Percentiles rank a stretch among this genome's conserved stretches.
Evolutionary conservation across 176 grass and related monocot genomes (phyloP).

Genomic region (Puccinellia tenuiflora): DNA sequence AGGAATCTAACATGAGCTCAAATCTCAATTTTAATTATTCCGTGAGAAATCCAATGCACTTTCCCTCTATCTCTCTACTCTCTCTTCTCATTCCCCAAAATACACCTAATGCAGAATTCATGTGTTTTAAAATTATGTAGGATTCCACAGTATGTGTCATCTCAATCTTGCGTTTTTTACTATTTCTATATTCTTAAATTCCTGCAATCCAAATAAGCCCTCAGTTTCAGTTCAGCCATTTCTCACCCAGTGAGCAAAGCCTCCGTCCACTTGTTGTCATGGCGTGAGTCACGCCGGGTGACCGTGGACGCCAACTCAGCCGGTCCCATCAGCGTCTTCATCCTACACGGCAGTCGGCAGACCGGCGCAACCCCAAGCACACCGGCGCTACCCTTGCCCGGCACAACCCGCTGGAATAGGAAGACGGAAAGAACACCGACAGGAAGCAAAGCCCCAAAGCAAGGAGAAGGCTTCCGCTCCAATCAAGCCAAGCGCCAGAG

Average conservation of each 20-base stretch:
- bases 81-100: no score
- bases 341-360: not conserved
- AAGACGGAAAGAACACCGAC: not conserved
- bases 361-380: not conserved
- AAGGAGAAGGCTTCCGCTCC: slow-evolving; percentile 17
- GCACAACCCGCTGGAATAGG: not conserved
- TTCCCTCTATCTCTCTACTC: no score
- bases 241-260: not conserved
- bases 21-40: no score
- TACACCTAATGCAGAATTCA: no score
- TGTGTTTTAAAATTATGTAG: no score
- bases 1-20: no score
- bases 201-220: no score
- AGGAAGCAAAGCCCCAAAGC: not conserved
- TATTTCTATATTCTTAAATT: no score
- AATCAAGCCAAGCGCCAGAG: slow-evolving; percentile 4
- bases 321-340: not conserved
- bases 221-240: not conserved
- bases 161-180: no score
- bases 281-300: not conserved
- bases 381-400: not conserved
- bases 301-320: not conserved
- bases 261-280: not conserved
- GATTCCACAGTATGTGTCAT: no score
- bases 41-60: no score